Percentiles rank a stretch among this genome's conserved stretches.
These are phyloP conservation scores for Colletotrichum melonis DNA, from an alignment of 2,329 filamentous ascomycete genomes.

Conservation along the genomic window DNA sequence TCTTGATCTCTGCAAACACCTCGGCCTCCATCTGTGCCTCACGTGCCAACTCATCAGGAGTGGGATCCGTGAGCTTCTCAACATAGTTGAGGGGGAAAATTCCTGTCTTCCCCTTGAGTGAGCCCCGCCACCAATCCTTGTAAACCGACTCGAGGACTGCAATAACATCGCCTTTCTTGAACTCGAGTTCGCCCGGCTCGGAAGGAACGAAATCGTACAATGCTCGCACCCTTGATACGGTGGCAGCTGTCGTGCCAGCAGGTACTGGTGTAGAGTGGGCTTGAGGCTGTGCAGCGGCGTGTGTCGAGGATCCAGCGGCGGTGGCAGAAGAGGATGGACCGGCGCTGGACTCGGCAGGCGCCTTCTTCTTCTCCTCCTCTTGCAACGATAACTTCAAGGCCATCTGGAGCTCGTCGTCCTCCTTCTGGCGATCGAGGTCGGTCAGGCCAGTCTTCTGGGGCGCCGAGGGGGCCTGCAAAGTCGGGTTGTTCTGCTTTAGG, in stretches of 20 bases:
- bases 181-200: conserved; percentile 93
- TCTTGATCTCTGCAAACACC: conserved; percentile 74
- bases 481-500: conserved; percentile 86
- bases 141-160: conserved; percentile 97
- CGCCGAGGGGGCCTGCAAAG: conserved; percentile 89
- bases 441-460: conserved; percentile 94
- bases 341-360: conserved; percentile 50
- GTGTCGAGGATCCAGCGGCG: conserved; percentile 42
- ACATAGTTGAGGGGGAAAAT: conserved; percentile 99
- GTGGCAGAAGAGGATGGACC: conserved; percentile 51
- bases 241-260: conserved; percentile 92
- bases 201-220: conserved; percentile 95
- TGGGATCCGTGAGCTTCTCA: conserved; percentile 95
- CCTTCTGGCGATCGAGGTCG: conserved; percentile 88
- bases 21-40: conserved; percentile 94
- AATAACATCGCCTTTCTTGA: conserved; percentile 96
- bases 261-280: conserved; percentile 68
- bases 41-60: conserved; percentile 90
- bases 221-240: conserved; percentile 92
- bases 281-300: conserved; percentile 49
- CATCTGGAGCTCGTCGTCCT: conserved; percentile 98
- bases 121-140: conserved; percentile 99
- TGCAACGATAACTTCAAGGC: conserved; percentile 92
- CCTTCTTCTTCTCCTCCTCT: conserved; percentile 78
- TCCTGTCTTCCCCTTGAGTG: conserved; percentile 91